phyloP scores from a whole-genome alignment of 768 basidiomycete genomes.

The Lyophyllum decastes region DNA sequence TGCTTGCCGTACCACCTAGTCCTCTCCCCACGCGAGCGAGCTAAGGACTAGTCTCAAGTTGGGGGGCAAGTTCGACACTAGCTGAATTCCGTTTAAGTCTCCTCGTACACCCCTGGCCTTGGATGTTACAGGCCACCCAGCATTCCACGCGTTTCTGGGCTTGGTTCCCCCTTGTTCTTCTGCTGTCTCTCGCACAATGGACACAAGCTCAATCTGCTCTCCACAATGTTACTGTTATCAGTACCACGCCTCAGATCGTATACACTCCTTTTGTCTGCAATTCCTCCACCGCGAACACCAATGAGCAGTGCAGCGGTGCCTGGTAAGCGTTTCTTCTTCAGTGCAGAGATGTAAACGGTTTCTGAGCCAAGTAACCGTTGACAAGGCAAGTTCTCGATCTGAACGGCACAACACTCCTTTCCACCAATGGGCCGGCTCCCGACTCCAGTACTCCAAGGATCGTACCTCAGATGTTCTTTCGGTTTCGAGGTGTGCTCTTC shows the following conservation, averaged over 20 bases:
- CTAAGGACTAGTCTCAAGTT: conserved; percentile 3
- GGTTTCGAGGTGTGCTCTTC: conserved; percentile 46
- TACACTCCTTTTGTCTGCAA: conserved; percentile 53
- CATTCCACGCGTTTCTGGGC: conserved; percentile 6
- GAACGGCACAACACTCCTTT: conserved; percentile 25
- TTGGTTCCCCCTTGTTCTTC: conserved; percentile 7
- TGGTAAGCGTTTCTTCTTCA: conserved; percentile 36
- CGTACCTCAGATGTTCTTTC: conserved; percentile 59
- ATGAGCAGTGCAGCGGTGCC: conserved; percentile 39
- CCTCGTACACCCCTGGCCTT: not conserved
- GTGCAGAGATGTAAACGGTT: not conserved
- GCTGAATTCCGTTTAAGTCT: not conserved
- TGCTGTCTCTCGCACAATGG: conserved; percentile 7
- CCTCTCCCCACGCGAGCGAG: not conserved
- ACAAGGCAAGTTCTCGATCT: conserved; percentile 18
- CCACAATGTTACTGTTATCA: conserved; percentile 39
- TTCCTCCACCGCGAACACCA: conserved; percentile 18
- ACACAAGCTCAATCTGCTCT: conserved; percentile 17
- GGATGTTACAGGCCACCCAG: conserved; percentile 9
- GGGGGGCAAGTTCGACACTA: not conserved
- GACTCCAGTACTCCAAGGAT: conserved; percentile 38
- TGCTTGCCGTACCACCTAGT: not conserved
- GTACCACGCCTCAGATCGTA: conserved; percentile 39
- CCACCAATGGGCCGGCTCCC: conserved; percentile 46
- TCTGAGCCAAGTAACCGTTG: conserved; percentile 1